These are phyloP conservation scores for Zygotorulaspora mrakii DNA, from an alignment of 1,139 yeast genomes.

Conservation along the genomic window DNA sequence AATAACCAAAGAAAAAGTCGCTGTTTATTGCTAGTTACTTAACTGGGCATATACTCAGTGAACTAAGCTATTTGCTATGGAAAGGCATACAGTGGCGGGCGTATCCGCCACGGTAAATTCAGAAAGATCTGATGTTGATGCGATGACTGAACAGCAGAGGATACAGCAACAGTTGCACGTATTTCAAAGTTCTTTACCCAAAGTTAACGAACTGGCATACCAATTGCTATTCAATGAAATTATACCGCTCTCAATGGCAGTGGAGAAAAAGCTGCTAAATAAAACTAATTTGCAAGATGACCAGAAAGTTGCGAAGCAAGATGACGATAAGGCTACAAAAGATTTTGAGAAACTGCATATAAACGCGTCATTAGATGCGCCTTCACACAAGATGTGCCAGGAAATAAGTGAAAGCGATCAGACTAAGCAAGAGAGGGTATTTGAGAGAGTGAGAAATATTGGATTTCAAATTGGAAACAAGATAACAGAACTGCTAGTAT, in stretches of 20 bases:
- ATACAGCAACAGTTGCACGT: conserved; percentile 31
- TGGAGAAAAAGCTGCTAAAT: too few relatives aligned
- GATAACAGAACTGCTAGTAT: conserved; percentile 67
- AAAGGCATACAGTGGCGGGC: conserved; percentile 5
- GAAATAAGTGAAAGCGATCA: conserved; percentile 23
- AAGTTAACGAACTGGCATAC: conserved; percentile 29
- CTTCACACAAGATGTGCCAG: conserved; percentile 28
- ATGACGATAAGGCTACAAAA: conserved; percentile 26
- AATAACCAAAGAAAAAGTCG: too few relatives aligned
- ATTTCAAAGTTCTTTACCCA: conserved; percentile 34
- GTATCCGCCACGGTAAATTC: conserved; percentile 3
- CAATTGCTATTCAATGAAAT: conserved; percentile 63
- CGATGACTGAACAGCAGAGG: conserved; percentile 25
- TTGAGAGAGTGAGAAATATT: conserved; percentile 57
- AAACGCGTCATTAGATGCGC: conserved; percentile 11
- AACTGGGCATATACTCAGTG: neutral
- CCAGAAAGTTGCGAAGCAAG: conserved; percentile 43
- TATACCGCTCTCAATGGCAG: conserved; percentile 58
- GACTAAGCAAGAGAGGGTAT: conserved; percentile 49
- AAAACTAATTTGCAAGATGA: conserved; percentile 14
- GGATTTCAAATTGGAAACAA: conserved; percentile 77
- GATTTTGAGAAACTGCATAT: conserved; percentile 12
- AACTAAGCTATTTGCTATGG: conserved; percentile 3
- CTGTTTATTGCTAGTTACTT: too few relatives aligned
- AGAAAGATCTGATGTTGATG: conserved; percentile 9